Evolutionary conservation across 306 rosid species (phyloP), one percentile per base, ranked within the genome.

Genomic region (Prunus mume): DNA sequence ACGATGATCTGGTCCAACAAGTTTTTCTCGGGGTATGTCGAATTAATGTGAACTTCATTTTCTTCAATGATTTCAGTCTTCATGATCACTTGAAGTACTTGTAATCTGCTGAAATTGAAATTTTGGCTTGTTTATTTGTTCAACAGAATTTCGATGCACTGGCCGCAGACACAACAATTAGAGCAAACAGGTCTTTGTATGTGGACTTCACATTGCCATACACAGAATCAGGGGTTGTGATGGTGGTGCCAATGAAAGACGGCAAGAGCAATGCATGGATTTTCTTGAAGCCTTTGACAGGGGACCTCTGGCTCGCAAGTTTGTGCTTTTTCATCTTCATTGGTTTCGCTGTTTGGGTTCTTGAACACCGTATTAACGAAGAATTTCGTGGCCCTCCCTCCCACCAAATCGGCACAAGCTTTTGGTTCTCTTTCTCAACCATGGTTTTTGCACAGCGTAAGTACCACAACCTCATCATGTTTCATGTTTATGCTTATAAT

Each of bases 361-460:
- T 84, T 72, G 88, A 87, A 71, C 88, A 87, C 64, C 51, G 85
- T 55, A 75, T 87, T 46, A 87, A 87, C 66, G 68, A 75, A 0
- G 55, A 72, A 20, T 87, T 87, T n/a, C 76, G 88, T 0, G 87
- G 91, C 19, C 81, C 85, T 47, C 81, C 50, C 4, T 69, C 50
- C 3, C 77, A 87, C 71, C 85, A 87, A 17, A 69, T 87, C 50
- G 85, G 88, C 41, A 82, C 88, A 14, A 80, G 85, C 72, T 65
- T 85, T 8, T 83, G 88, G 87, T 87, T 78, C 43, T 83, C 86
- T 6, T 87, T 87, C 81, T 87, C 91, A 3, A 80, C 68, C 67
- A 69, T 85, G 82, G 88, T 87, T 22, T 85, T 65, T 72, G 73
- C 88, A 22, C 83, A 85, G 12, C 19, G 91, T 87, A 80, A 80